phyloP scores from a whole-genome alignment of 2,329 filamentous ascomycete species.

The Aspergillus sp. region DNA sequence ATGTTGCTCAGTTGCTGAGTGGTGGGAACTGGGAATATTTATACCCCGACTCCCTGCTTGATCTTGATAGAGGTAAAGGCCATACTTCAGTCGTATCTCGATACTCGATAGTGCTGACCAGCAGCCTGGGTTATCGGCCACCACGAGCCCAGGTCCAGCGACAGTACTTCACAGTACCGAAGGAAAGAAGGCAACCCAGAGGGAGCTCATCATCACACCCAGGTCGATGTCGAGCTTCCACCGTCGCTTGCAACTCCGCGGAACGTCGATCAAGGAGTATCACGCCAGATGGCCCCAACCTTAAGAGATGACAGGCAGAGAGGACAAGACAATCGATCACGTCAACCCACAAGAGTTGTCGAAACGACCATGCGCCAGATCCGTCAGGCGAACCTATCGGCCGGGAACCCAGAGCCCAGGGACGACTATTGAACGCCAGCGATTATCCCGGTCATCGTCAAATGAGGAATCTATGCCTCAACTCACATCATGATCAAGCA shows the following conservation, averaged over 20 bases:
- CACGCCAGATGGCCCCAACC: not conserved
- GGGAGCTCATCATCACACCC: not conserved
- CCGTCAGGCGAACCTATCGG: not conserved
- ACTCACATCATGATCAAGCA: not conserved
- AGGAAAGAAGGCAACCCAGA: not conserved
- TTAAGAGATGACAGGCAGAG: not conserved
- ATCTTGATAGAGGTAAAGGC: too few relatives aligned
- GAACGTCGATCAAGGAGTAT: not conserved
- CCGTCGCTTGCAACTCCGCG: conserved; percentile 15
- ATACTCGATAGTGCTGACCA: too few relatives aligned
- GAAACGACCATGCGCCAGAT: not conserved
- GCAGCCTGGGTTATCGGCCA: not conserved
- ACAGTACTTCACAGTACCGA: too few relatives aligned
- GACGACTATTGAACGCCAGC: not conserved
- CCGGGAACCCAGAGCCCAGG: not conserved
- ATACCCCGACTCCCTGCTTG: too few relatives aligned
- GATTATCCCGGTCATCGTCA: not conserved
- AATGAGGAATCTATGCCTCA: not conserved
- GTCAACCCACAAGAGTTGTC: not conserved
- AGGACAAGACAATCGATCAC: not conserved
- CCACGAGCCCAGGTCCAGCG: too few relatives aligned
- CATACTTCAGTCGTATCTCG: too few relatives aligned
- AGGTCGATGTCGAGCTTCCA: not conserved
- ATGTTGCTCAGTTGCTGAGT: too few relatives aligned
- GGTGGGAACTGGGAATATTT: too few relatives aligned